Evolutionary conservation across 129 eudicot genomes (phyloP).

Genomic region (Ambrosia artemisiifolia): DNA sequence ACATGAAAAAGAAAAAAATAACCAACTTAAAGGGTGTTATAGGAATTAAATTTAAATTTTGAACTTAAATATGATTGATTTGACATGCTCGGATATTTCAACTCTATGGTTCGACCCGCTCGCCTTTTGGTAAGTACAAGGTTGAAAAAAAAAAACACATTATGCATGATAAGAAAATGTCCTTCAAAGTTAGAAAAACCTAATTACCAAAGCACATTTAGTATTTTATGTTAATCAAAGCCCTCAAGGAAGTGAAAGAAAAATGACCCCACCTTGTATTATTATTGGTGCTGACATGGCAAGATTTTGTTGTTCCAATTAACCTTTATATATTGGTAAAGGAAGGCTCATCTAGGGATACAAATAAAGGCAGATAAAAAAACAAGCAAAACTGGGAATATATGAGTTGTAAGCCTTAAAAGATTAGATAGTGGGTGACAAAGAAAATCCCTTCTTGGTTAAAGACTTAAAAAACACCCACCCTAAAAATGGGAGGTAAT

Average conservation of each 20-base stretch:
- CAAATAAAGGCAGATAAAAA: neutral
- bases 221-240: conserved; percentile 11
- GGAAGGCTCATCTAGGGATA: neutral
- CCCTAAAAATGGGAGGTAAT: conserved; percentile 31
- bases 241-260: conserved; percentile 2
- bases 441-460: conserved; percentile 9
- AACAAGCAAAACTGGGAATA: neutral
- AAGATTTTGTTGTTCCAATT: conserved; percentile 18
- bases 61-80: no score
- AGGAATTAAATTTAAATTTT: no score
- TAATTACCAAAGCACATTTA: neutral
- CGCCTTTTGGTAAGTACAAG: no score
- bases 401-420: conserved; percentile 5
- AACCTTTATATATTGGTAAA: neutral
- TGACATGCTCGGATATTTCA: no score
- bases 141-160: no score
- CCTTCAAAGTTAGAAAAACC: no score
- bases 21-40: no score
- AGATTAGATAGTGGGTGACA: conserved; percentile 20
- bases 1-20: no score
- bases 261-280: conserved; percentile 11
- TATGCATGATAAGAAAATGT: neutral
- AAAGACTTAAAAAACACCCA: conserved; percentile 18
- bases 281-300: conserved; percentile 35
- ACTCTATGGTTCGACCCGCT: no score